Conservation (phyloP, 2,329 filamentous ascomycete genomes). For the Ampelomyces quisqualis region DNA sequence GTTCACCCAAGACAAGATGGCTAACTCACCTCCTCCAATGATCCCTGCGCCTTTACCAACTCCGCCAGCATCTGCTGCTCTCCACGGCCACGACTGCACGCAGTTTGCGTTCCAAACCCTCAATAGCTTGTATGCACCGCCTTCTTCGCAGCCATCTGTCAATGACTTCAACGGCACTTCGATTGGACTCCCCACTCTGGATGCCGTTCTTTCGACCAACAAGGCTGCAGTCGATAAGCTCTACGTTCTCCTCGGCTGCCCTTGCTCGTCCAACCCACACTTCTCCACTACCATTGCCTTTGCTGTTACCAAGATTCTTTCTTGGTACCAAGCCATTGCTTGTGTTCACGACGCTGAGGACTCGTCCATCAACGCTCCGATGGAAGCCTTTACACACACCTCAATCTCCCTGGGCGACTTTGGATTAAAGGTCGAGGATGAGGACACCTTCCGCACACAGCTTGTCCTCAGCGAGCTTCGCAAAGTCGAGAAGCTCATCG, state of each 20-base stretch:
- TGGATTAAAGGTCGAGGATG: slow-evolving; percentile 30
- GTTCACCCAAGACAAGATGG: slow-evolving; percentile 26
- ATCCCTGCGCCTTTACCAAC: slow-evolving; percentile 32
- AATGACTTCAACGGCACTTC: slow-evolving; percentile 29
- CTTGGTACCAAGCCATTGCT: slow-evolving; percentile 41
- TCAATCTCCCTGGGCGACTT: slow-evolving; percentile 28
- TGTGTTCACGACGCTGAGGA: slow-evolving; percentile 22
- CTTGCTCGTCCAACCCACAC: slow-evolving; percentile 41
- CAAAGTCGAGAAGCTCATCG: slow-evolving; percentile 42
- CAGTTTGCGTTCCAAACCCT: slow-evolving; percentile 40
- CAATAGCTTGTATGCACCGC: slow-evolving; percentile 37
- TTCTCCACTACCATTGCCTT: slow-evolving; percentile 42
- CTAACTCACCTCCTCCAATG: slow-evolving; percentile 28
- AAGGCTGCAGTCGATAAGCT: slow-evolving; percentile 39
- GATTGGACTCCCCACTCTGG: slow-evolving; percentile 32
- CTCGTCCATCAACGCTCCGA: slow-evolving; percentile 24
- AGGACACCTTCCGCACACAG: slow-evolving; percentile 35
- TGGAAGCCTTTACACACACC: slow-evolving; percentile 32
- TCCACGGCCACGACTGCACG: slow-evolving; percentile 38
- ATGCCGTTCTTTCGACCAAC: slow-evolving; percentile 36
- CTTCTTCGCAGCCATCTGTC: slow-evolving; percentile 25
- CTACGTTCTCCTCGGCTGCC: slow-evolving; percentile 34
- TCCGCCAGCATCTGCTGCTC: slow-evolving; percentile 24
- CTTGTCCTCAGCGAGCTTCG: slow-evolving; percentile 37
- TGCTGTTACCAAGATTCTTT: slow-evolving; percentile 40